phyloP scores from a whole-genome alignment of 139 green algal species.

The Tetradesmus obliquus region DNA sequence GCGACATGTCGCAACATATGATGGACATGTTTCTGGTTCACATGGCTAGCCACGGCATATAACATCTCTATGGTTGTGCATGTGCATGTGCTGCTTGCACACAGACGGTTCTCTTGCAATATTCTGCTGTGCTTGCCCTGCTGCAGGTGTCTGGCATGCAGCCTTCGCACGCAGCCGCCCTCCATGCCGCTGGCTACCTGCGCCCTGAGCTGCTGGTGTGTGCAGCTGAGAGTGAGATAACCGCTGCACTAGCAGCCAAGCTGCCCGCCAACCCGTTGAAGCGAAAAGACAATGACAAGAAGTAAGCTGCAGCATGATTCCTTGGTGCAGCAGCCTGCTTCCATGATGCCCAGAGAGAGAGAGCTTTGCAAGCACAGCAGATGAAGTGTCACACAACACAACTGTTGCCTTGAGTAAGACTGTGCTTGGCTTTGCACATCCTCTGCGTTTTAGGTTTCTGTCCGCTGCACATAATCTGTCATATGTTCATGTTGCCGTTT shows the following conservation, averaged over 20 bases:
- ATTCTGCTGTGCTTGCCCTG: not conserved
- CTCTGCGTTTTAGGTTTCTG: no score
- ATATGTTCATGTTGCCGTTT: no score
- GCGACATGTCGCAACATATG: not conserved
- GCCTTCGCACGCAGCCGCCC: slow-evolving; percentile 50
- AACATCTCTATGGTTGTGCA: not conserved
- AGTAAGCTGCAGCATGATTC: slow-evolving; percentile 14
- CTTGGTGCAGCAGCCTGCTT: not conserved
- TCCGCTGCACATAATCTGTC: no score
- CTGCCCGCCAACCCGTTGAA: slow-evolving; percentile 21
- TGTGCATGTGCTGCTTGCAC: not conserved
- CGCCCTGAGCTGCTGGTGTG: slow-evolving; percentile 39
- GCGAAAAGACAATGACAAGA: slow-evolving; percentile 2
- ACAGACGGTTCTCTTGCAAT: not conserved
- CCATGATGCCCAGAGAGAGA: not conserved
- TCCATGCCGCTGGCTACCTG: slow-evolving; percentile 52
- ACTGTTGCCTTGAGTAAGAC: not conserved
- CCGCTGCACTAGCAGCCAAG: slow-evolving; percentile 36
- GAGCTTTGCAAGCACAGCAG: not conserved
- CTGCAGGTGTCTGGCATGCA: slow-evolving; percentile 57
- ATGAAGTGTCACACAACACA: not conserved
- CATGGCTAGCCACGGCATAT: not conserved
- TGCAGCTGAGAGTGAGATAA: slow-evolving; percentile 40
- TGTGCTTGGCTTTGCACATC: no score
- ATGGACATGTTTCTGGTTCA: not conserved